Percentiles rank a stretch among this genome's conserved stretches.
These are phyloP conservation scores for Globisporangium acanthophoron DNA, from an alignment of 352 stramenopile genomes.

Conservation along the genomic window DNA sequence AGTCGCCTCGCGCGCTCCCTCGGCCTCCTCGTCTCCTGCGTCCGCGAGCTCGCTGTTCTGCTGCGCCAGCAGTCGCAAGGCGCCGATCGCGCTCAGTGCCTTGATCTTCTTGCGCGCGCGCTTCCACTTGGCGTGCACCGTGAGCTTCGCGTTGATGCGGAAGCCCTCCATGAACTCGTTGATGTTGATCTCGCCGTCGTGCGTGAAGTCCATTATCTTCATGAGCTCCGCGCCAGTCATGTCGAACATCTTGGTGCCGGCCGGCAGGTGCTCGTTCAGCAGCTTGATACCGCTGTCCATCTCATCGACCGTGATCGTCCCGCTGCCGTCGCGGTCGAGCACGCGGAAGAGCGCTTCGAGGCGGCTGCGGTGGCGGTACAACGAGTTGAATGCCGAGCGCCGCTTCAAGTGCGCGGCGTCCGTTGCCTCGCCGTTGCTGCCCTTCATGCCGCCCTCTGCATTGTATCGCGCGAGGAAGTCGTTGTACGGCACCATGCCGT, in stretches of 20 bases:
- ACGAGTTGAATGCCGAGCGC: constrained; percentile 69
- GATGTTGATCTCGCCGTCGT: constrained; percentile 87
- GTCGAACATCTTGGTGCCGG: constrained; percentile 59
- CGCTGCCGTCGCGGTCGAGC: constrained; percentile 75
- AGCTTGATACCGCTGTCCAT: constrained; percentile 75
- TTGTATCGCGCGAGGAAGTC: constrained; percentile 80
- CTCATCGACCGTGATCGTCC: constrained; percentile 79
- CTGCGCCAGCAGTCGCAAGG: constrained; percentile 33
- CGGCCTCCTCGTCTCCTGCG: background rate
- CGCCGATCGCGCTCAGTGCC: constrained; percentile 71
- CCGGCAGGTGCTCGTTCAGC: constrained; percentile 71
- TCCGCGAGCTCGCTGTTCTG: constrained; percentile 13
- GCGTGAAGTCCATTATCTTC: constrained; percentile 81
- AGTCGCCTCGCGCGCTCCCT: background rate
- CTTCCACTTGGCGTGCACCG: constrained; percentile 84
- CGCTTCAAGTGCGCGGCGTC: constrained; percentile 49
- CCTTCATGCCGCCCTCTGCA: constrained; percentile 28
- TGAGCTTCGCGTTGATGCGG: constrained; percentile 82
- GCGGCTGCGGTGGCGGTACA: constrained; percentile 77
- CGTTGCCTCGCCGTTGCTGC: constrained; percentile 2
- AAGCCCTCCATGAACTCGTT: constrained; percentile 90
- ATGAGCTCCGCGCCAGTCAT: constrained; percentile 74
- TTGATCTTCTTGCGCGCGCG: constrained; percentile 85
- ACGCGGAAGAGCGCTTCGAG: constrained; percentile 82
- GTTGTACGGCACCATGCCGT: constrained; percentile 63